phyloP scores from a whole-genome alignment of 106 monocot species.

The Apostasia shenzhenica region DNA sequence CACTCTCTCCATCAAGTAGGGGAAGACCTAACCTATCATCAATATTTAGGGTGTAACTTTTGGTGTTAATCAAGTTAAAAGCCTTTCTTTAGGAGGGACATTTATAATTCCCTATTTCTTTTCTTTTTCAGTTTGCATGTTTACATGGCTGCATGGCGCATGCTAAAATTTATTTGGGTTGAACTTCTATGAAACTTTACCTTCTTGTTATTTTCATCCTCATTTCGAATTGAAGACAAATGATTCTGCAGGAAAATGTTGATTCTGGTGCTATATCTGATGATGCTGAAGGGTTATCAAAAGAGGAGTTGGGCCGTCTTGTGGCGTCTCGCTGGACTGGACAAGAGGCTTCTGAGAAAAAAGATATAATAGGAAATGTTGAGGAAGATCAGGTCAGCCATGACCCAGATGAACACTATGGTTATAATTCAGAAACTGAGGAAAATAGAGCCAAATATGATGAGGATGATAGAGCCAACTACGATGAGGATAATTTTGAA shows the following conservation, averaged over 20 bases:
- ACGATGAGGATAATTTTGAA: conserved; percentile 37
- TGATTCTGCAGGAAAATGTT: conserved; percentile 29
- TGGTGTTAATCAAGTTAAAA: too few species aligned
- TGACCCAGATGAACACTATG: conserved; percentile 39
- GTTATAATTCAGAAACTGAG: conserved; percentile 54
- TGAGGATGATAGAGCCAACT: conserved; percentile 37
- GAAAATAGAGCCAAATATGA: conserved; percentile 43
- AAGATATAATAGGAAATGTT: conserved; percentile 29
- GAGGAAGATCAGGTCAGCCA: conserved; percentile 23
- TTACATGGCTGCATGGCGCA: too few species aligned
- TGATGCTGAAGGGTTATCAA: conserved; percentile 60
- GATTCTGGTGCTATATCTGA: conserved; percentile 8
- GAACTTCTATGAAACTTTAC: too few species aligned
- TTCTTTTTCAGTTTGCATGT: too few species aligned
- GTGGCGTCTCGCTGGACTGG: conserved; percentile 99
- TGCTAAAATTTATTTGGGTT: too few species aligned
- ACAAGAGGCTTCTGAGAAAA: conserved; percentile 32
- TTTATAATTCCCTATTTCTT: too few species aligned
- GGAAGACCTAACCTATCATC: too few species aligned
- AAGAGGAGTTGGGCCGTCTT: conserved; percentile 87
- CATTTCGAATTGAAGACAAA: neutral
- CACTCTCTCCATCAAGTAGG: too few species aligned
- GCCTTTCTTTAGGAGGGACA: too few species aligned
- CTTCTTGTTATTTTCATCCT: too few species aligned
- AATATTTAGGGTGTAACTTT: too few species aligned